Evolutionary conservation across 176 grass and related monocot genomes (phyloP).

Genomic region (Zizania latifolia): DNA sequence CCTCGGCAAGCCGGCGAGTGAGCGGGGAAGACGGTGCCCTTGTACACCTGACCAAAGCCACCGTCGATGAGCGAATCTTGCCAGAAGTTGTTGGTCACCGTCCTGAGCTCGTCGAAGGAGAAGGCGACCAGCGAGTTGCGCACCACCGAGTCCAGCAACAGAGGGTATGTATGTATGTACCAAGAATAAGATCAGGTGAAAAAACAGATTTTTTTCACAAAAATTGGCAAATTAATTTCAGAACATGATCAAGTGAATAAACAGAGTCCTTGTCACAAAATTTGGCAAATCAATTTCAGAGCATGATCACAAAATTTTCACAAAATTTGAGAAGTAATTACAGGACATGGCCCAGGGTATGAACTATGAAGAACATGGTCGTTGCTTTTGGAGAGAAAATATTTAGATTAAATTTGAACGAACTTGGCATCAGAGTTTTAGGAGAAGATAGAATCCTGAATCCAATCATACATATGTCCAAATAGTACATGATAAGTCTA

Average conservation of each 20-base stretch:
- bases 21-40: slow-evolving; percentile 36
- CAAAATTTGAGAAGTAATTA: neutral
- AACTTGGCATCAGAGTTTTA: neutral
- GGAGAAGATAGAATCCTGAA: neutral
- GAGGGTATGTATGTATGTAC: no score
- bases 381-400: neutral
- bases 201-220: no score
- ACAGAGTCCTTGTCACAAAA: neutral
- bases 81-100: slow-evolving; percentile 53
- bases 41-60: slow-evolving; percentile 77
- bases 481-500: neutral
- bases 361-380: no score
- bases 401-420: neutral
- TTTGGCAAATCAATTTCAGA: neutral
- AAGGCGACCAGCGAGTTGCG: slow-evolving; percentile 63
- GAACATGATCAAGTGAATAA: no score
- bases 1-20: no score
- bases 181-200: no score
- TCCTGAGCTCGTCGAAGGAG: slow-evolving; percentile 52
- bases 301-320: no score
- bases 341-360: no score
- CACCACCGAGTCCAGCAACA: slow-evolving; percentile 17
- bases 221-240: no score
- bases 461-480: no score
- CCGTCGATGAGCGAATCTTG: slow-evolving; percentile 62